Evolutionary conservation across 169 alveolate species (phyloP).

Genomic region (Cyclospora cayetanensis): DNA sequence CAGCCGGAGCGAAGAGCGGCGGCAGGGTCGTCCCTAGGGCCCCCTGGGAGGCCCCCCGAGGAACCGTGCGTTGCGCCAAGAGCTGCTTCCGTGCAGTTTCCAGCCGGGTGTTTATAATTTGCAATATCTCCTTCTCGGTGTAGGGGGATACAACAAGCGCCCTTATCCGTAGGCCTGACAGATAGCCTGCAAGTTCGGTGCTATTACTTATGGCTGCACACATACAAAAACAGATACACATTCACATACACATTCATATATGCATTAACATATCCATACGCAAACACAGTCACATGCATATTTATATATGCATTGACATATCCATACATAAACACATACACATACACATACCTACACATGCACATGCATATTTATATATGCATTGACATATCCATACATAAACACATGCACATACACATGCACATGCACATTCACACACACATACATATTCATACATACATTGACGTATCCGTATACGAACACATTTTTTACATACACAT

Average conservation of each 20-base stretch:
- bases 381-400: neutral
- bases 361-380: neutral
- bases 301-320: neutral
- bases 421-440: neutral
- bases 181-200: slow-evolving; percentile 42
- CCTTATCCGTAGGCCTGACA: slow-evolving; percentile 26
- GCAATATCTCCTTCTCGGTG: slow-evolving; percentile 19
- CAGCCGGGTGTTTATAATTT: neutral
- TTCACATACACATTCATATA: neutral
- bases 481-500: neutral
- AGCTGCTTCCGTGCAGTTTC: neutral
- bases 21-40: neutral
- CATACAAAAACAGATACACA: neutral
- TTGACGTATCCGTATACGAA: neutral
- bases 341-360: neutral
- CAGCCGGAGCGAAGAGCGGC: slow-evolving; percentile 30
- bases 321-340: neutral
- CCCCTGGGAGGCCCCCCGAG: neutral
- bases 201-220: slow-evolving; percentile 51
- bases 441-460: neutral
- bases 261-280: neutral
- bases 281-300: neutral
- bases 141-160: slow-evolving; percentile 30
- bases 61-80: neutral
- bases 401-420: neutral